phyloP scores from a whole-genome alignment of 2,329 filamentous ascomycete genomes.

The Trichoderma aggressivum region DNA sequence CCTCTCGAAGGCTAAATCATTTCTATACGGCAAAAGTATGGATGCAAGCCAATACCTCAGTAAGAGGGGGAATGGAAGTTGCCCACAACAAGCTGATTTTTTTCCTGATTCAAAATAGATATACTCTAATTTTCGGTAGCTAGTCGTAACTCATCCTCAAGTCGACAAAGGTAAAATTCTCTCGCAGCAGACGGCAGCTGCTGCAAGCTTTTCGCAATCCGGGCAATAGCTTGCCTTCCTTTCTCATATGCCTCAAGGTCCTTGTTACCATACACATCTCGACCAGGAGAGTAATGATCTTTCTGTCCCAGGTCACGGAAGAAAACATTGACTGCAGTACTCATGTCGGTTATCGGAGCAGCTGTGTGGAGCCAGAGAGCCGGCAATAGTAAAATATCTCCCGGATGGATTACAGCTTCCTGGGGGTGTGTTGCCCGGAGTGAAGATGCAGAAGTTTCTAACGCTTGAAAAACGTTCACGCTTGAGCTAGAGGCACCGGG shows the following conservation, averaged over 20 bases:
- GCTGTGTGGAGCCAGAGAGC: constrained; percentile 82
- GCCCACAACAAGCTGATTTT: background rate
- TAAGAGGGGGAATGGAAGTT: background rate
- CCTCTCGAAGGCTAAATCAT: background rate
- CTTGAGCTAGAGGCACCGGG: constrained; percentile 78
- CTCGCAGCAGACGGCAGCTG: constrained; percentile 62
- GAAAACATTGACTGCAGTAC: constrained; percentile 86
- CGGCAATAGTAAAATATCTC: constrained; percentile 78
- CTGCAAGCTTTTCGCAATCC: constrained; percentile 62
- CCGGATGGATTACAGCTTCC: constrained; percentile 62
- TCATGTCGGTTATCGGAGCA: constrained; percentile 54
- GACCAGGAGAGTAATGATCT: constrained; percentile 64
- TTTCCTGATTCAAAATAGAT: background rate
- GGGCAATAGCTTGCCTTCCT: constrained; percentile 67
- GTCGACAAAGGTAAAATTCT: constrained; percentile 70
- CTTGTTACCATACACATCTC: constrained; percentile 84
- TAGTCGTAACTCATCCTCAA: constrained; percentile 62
- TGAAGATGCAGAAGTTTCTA: constrained; percentile 37
- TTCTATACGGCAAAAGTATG: background rate
- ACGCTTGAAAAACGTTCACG: constrained; percentile 62
- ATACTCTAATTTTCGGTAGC: constrained; percentile 20
- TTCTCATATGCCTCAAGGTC: constrained; percentile 84
- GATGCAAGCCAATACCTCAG: background rate
- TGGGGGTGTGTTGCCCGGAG: constrained; percentile 57
- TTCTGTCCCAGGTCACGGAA: constrained; percentile 64